phyloP scores from a whole-genome alignment of 176 grass and related monocot species.

The Otatea glauca region DNA sequence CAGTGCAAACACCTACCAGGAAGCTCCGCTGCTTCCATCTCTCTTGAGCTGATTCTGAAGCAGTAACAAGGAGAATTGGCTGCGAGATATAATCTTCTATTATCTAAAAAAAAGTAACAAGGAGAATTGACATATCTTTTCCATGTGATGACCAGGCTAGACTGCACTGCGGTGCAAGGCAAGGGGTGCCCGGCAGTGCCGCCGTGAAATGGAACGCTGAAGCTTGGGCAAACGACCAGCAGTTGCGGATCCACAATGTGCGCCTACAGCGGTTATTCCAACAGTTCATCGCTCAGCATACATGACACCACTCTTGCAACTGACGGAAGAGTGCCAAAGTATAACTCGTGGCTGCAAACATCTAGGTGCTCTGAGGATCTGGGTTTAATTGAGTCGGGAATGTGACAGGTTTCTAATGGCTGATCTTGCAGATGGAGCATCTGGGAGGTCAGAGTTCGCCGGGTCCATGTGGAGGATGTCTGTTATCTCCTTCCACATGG shows the following conservation, averaged over 20 bases:
- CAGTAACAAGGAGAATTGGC: not conserved
- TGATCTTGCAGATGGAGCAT: conserved; percentile 54
- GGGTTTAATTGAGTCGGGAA: not conserved
- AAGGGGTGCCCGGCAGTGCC: conserved; percentile 3
- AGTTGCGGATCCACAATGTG: conserved; percentile 48
- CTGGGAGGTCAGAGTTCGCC: not conserved
- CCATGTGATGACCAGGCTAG: conserved; percentile 48
- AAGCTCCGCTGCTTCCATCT: conserved; percentile 18
- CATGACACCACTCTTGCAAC: not conserved
- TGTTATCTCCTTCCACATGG: conserved; percentile 48
- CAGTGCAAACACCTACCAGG: conserved; percentile 62
- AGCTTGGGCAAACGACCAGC: conserved; percentile 38
- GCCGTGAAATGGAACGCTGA: conserved; percentile 29
- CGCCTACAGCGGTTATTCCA: conserved; percentile 62
- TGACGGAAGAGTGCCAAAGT: conserved; percentile 52
- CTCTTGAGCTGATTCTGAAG: not conserved
- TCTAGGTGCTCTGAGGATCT: not conserved
- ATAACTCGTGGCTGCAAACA: not conserved
- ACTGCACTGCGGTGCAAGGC: conserved; percentile 35
- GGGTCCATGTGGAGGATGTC: conserved; percentile 49
- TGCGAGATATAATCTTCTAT: too few species aligned
- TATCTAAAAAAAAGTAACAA: too few species aligned
- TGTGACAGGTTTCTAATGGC: conserved; percentile 16
- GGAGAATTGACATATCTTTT: not conserved
- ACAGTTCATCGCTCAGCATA: conserved; percentile 43